Evolutionary conservation across 768 basidiomycete genomes (phyloP).

Genomic region (Daedaleopsis nitida): DNA sequence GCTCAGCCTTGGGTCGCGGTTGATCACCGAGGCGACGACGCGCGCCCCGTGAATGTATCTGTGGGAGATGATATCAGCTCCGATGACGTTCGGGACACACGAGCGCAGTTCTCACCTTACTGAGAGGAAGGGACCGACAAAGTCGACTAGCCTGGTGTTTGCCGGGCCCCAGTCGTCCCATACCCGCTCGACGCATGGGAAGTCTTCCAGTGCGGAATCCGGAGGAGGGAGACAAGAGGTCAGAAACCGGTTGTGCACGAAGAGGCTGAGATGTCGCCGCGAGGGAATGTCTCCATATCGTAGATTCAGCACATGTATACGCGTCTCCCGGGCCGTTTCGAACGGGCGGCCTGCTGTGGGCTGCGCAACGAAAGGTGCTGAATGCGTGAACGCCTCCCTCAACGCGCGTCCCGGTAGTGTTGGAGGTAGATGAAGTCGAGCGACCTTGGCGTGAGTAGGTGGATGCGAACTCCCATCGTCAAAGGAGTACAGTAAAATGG

Average conservation of each 20-base stretch:
- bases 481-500: slow-evolving; percentile 48
- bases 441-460: slow-evolving; percentile 17
- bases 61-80: not conserved
- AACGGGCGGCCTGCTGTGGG: slow-evolving; percentile 24
- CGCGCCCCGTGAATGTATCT: slow-evolving; percentile 48
- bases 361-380: slow-evolving; percentile 30
- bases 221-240: slow-evolving; percentile 16
- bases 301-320: slow-evolving; percentile 32
- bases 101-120: slow-evolving; percentile 34
- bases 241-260: slow-evolving; percentile 37
- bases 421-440: slow-evolving; percentile 29
- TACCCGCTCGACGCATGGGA: slow-evolving; percentile 14
- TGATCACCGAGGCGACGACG: slow-evolving; percentile 31
- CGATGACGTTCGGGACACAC: not conserved
- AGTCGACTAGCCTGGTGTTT: slow-evolving; percentile 36
- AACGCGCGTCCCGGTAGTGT: slow-evolving; percentile 15
- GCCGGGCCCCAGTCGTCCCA: slow-evolving; percentile 45
- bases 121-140: slow-evolving; percentile 39
- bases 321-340: slow-evolving; percentile 21
- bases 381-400: slow-evolving; percentile 26
- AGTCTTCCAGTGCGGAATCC: not conserved
- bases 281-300: slow-evolving; percentile 23
- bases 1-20: slow-evolving; percentile 24
- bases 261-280: slow-evolving; percentile 27
- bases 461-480: not conserved